A percentile compares a stretch with the other conserved stretches of the same genome.
Conservation (phyloP, 2,329 filamentous ascomycete species). For the Pseudogymnoascus sp. region DNA sequence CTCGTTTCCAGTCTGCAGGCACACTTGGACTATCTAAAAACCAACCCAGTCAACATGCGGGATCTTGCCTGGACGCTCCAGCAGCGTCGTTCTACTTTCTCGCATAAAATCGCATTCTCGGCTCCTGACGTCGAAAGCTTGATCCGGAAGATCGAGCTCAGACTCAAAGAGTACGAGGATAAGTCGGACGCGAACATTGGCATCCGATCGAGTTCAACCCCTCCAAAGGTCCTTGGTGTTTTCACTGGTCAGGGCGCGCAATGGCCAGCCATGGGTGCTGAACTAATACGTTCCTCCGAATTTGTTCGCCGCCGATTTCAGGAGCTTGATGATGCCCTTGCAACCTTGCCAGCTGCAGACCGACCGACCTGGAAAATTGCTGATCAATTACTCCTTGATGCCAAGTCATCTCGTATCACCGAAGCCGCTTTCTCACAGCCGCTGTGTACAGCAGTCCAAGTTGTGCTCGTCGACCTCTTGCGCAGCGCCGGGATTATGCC, state of each 20-base stretch:
- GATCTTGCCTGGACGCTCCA: not conserved
- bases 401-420: conserved; percentile 32
- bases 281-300: conserved; percentile 14
- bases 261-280: conserved; percentile 18
- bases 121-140: conserved; percentile 11
- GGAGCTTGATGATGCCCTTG: not conserved
- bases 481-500: conserved; percentile 33
- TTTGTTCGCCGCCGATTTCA: not conserved
- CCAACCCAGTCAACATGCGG: not conserved
- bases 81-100: not conserved
- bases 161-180: not conserved
- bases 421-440: conserved; percentile 32
- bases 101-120: conserved; percentile 4
- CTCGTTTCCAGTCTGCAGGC: not conserved
- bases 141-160: conserved; percentile 9
- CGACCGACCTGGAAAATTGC: conserved; percentile 9
- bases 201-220: not conserved
- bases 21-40: not conserved
- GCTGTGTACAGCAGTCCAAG: conserved; percentile 39
- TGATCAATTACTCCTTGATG: not conserved
- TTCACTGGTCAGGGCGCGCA: conserved; percentile 23
- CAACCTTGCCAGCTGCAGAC: conserved; percentile 11
- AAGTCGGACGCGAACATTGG: not conserved
- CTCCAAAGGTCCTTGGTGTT: conserved; percentile 12
- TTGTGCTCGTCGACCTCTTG: conserved; percentile 37